Evolutionary conservation across 2,329 filamentous ascomycete species (phyloP).

Genomic region (Juglanconis juglandina): DNA sequence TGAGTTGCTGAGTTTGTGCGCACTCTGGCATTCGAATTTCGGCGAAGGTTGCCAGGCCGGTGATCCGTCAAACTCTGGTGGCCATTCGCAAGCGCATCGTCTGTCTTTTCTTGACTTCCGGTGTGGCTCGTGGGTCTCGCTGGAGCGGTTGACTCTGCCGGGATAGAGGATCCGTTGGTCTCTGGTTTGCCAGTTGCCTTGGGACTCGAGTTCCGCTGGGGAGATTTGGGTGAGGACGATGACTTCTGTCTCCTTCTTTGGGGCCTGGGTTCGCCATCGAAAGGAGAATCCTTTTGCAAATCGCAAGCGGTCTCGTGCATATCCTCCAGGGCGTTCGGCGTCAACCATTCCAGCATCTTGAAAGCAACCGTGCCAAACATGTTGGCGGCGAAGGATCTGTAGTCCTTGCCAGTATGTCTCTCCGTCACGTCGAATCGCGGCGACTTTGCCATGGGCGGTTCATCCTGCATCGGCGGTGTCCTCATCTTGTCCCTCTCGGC

Average conservation of each 20-base stretch:
- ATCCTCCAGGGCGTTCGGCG: constrained; percentile 51
- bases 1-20: constrained; percentile 27
- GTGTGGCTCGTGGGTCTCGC: background rate
- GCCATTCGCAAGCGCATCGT: constrained; percentile 4
- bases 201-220: background rate
- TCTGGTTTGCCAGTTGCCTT: background rate
- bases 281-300: constrained; percentile 26
- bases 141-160: constrained; percentile 8
- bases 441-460: background rate
- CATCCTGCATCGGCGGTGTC: background rate
- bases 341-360: constrained; percentile 70
- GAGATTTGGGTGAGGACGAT: constrained; percentile 8
- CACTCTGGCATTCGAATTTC: constrained; percentile 33
- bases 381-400: constrained; percentile 59
- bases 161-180: constrained; percentile 9
- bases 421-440: constrained; percentile 41
- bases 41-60: constrained; percentile 23
- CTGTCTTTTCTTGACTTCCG: background rate
- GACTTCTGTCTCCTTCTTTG: constrained; percentile 9
- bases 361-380: constrained; percentile 64
- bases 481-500: constrained; percentile 1
- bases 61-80: constrained; percentile 4
- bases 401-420: constrained; percentile 48
- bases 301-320: constrained; percentile 40
- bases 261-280: constrained; percentile 22